Evolutionary conservation across 306 rosid species (phyloP).

Genomic region (Ziziphus jujuba): DNA sequence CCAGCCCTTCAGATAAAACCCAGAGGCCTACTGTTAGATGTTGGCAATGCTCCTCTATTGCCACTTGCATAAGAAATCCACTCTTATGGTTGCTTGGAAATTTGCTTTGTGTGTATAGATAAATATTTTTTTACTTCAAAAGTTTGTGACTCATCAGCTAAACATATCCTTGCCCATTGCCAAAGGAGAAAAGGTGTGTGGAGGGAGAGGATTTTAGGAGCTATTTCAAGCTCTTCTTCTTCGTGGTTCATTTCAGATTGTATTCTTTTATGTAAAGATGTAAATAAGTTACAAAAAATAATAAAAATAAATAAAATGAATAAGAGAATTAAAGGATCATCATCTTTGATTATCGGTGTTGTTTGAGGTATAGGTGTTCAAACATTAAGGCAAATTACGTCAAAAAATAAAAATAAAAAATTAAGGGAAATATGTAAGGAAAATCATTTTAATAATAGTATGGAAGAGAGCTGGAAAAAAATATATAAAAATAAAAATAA

Average conservation of each 20-base stretch:
- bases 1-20: constrained; percentile 71
- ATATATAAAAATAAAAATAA: no score
- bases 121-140: constrained; percentile 4
- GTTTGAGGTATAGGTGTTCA: background rate
- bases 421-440: no score
- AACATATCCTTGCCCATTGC: no score
- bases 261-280: constrained; percentile 8
- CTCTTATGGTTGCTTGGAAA: constrained; percentile 7
- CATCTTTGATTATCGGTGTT: background rate
- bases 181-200: no score
- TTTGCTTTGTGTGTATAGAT: constrained; percentile 28
- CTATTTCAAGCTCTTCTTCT: constrained; percentile 4
- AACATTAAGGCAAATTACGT: no score
- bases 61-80: constrained; percentile 20
- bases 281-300: background rate
- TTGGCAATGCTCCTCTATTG: constrained; percentile 27
- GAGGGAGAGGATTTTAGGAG: no score
- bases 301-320: background rate
- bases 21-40: constrained; percentile 26
- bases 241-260: constrained; percentile 8
- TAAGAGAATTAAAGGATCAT: background rate
- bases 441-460: no score
- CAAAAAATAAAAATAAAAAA: no score
- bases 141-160: background rate
- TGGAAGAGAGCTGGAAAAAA: no score